These are phyloP conservation scores for Trametes coccinea DNA, from an alignment of 768 basidiomycete genomes.

Conservation along the genomic window DNA sequence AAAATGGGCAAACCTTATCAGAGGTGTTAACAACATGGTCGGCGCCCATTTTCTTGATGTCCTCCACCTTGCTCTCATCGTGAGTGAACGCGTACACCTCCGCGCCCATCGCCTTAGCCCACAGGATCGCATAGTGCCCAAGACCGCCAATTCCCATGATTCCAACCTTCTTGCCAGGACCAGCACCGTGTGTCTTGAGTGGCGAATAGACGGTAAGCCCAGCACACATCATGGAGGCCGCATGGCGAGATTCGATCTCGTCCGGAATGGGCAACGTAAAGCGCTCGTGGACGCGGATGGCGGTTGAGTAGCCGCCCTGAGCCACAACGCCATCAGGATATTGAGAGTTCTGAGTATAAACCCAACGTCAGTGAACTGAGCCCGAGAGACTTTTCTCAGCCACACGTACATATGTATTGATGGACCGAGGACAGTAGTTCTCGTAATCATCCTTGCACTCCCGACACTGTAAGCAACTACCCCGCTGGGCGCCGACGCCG, in stretches of 20 bases:
- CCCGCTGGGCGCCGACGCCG: constrained; percentile 54
- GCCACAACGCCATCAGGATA: constrained; percentile 44
- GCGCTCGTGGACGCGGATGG: constrained; percentile 47
- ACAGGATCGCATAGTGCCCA: constrained; percentile 42
- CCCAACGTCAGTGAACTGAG: background rate
- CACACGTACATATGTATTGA: constrained; percentile 39
- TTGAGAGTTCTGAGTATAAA: constrained; percentile 31
- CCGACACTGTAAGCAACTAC: constrained; percentile 50
- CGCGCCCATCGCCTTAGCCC: constrained; percentile 55
- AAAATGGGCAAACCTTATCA: constrained; percentile 12
- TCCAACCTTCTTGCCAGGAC: constrained; percentile 65
- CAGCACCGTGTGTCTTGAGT: constrained; percentile 50
- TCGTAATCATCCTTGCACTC: constrained; percentile 53
- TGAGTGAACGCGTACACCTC: constrained; percentile 62
- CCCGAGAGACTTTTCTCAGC: too few species aligned
- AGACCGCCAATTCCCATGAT: constrained; percentile 67
- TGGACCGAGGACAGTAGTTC: constrained; percentile 53
- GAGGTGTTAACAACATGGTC: constrained; percentile 50
- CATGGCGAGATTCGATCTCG: constrained; percentile 48
- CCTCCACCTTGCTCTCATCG: constrained; percentile 50
- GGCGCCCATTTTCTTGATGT: constrained; percentile 60
- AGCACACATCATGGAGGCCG: constrained; percentile 65
- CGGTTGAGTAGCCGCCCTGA: constrained; percentile 48
- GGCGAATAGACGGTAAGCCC: constrained; percentile 68
- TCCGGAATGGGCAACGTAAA: constrained; percentile 65